Base-by-base conservation (phyloP, 805 yeast species). In the Naumovozyma castellii region DNA sequence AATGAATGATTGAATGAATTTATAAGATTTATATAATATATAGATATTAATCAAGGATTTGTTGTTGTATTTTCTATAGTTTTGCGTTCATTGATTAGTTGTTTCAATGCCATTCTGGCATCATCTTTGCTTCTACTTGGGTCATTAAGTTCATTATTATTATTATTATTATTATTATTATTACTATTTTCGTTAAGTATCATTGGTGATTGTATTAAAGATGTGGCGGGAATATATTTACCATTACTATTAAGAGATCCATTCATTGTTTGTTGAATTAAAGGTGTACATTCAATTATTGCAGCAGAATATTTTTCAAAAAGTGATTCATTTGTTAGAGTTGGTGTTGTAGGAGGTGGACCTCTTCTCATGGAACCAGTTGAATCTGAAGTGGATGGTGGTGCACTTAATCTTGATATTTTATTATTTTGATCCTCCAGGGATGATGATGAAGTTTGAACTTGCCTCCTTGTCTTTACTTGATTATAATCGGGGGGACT, bases 61-160 rank as follows among this genome's bases (percentile, higher is more conserved):
- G n/a, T n/a, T n/a, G n/a, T n/a, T 20, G 15, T 12, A 3, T 29
- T 18, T 22, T 16, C 18, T 14, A 12, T 3, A 13, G 3, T 28
- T 37, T 34, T 35, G 10, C 28, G 13, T 4, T 45, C 54, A 36
- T 49, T 51, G 32, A 56, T 52, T 28, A 59, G 46, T 34, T 44
- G 57, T 34, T 53, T 51, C 31, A 58, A 41, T 8, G 62, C 63
- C 5, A 46, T 39, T 34, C 61, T 44, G 4, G 62, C 63, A 43
- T 59, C 64, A 40, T 59, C 63, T 15, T 45, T 27, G 9, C 30
- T 35, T 18, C 18, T 31, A 15, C 20, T 20, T 14, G 34, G 18
- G 13, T 12, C 16, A 31, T 19, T 25, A 31, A 19, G 20, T 34
- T 13, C 3, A 25, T 40, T n/a, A 27, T 18, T 29, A 5, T 14